phyloP scores from a whole-genome alignment of 345 rosid genomes.

The Gossypium ekmanianum region DNA sequence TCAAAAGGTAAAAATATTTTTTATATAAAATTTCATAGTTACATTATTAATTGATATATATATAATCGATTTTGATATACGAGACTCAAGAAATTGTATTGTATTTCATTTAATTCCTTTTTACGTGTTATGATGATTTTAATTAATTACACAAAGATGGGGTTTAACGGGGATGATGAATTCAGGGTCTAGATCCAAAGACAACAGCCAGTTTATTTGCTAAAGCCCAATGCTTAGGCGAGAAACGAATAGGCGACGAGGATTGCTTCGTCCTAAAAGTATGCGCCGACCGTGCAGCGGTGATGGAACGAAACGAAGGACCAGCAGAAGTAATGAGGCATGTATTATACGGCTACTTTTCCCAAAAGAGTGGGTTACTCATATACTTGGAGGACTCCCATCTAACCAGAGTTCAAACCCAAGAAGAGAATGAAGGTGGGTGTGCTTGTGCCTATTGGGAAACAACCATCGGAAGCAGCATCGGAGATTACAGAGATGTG shows the following conservation, averaged over 20 bases:
- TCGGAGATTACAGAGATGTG: constrained; percentile 78
- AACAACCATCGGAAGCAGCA: constrained; percentile 85
- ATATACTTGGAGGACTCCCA: constrained; percentile 89
- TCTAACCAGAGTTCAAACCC: constrained; percentile 67
- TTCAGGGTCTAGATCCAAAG: constrained; percentile 86
- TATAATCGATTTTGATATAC: too few species aligned
- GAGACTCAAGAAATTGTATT: too few species aligned
- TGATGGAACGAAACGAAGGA: constrained; percentile 78
- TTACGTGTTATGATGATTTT: neutral
- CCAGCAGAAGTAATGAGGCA: constrained; percentile 90
- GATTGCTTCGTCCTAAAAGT: constrained; percentile 92
- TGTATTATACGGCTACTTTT: constrained; percentile 86
- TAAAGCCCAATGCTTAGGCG: constrained; percentile 83
- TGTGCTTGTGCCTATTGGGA: constrained; percentile 72
- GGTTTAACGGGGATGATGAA: neutral
- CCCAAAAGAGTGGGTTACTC: constrained; percentile 83
- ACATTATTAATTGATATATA: too few species aligned
- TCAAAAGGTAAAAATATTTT: too few species aligned
- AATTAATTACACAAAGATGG: neutral
- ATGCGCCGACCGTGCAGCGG: constrained; percentile 66
- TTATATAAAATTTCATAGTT: too few species aligned
- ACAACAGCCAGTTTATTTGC: constrained; percentile 72
- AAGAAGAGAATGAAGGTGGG: constrained; percentile 17
- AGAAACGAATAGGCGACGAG: constrained; percentile 70
- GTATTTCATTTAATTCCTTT: too few species aligned